Base-by-base conservation (phyloP, 176 grass and related monocot genomes). In the Otatea glauca region DNA sequence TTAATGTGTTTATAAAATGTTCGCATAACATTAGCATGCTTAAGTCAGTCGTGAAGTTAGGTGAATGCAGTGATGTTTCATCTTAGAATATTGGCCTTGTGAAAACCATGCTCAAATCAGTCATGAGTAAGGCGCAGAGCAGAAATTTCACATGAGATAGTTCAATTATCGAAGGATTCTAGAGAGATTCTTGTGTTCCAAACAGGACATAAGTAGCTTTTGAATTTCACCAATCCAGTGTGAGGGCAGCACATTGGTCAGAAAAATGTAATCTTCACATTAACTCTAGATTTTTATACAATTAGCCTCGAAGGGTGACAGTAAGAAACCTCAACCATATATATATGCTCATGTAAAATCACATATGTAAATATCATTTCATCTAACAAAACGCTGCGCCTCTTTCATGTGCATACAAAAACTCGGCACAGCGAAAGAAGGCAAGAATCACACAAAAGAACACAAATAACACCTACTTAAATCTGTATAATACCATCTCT, bases 391-490 rank as follows among this genome's bases (percentile, higher is more conserved):
- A 55, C 17, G 5, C 60, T 53, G 54, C 37, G 1, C 39, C 51
- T 75, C 63, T 62, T 84, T 84, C 11, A 51, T 55, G 69, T 65
- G 76, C 85, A 45, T 83, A 86, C 69, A 84, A 91, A 91, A 91
- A 91, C 68, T 77, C 21, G 25, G 69, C 69, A 76, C 69, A 55
- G 51, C n/a, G 20, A 80, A 83, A 75, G 34, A 48, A 61, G 75
- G 39, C 32, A 74, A 58, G 12, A 80, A 84, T 75, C 61, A 70
- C 69, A 75, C 43, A 11, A 87, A 70, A 87, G 5, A 77, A 86
- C 7, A 41, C 15, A 21, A 63, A 41, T 12, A 72, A 72, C 4
- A 68, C 74, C 69, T 87, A 87, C 34, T 62, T 84, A 83, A 81
- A 84, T 63, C 16, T 83, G 32, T 73, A 25, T 63, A 59, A 18